Base-by-base conservation (phyloP, 768 basidiomycete genomes). In the Lentinula guzmanii region DNA sequence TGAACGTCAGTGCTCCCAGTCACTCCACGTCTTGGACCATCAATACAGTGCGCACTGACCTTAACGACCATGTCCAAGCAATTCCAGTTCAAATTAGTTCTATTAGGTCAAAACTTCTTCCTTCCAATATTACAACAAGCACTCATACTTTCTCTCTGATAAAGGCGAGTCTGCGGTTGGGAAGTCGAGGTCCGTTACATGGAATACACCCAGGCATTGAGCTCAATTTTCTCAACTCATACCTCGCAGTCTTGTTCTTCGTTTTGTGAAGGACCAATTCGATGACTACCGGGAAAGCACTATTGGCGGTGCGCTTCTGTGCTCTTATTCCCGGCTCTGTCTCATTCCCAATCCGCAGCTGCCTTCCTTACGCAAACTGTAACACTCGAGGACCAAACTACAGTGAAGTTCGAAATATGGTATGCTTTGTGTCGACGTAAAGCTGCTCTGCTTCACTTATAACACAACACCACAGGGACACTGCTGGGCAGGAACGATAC, bases 301-400 rank as follows among this genome's bases (percentile, higher is more conserved):
- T 24, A 95, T 95, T 66, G 93, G 93, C 71, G 91, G 93, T 89
- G 65, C 61, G 68, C 65, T 59, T 52, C 34, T 21, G 24, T 15
- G 52, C 61, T 48, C 42, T 35, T 34, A 28, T 48, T 18, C 8
- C 43, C 43, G 42, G 63, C 66, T 66, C 57, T 67, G 55, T 51
- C 58, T 66, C 68, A 67, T 67, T 28, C 61, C 58, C 42, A 42
- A 33, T 60, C 62, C 45, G 61, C 68, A 93, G 96, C 96, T 63
- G 96, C 96, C 39, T 99, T 99, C 82, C 75, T 99, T 66, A 98
- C 97, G n/a, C 96, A 98, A 74, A 97, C 95, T 3, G 92, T 98
- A 35, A 88, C 86, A 11, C 82, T 97, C 43, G 90, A 95, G 52
- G 90, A 95, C 71, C 86, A 88, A 64, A 91, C 91, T 24, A 87